phyloP scores from a whole-genome alignment of 2,329 filamentous ascomycete genomes.

The Phoma sp. region DNA sequence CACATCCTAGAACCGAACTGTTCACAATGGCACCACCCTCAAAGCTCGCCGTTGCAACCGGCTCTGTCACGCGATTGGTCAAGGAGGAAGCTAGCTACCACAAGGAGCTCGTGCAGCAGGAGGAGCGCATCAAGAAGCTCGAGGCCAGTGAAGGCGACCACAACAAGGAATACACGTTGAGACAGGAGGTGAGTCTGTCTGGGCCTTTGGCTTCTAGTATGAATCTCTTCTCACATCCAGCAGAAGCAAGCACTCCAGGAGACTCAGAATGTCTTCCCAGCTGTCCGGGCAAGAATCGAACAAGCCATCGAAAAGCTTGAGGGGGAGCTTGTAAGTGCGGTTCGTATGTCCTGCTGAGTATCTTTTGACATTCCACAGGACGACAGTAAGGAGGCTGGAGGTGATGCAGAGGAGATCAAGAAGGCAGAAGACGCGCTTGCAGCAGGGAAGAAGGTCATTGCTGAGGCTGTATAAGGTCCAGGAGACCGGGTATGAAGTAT shows the following conservation, averaged over 20 bases:
- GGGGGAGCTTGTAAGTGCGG: slow-evolving; percentile 71
- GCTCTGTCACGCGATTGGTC: slow-evolving; percentile 79
- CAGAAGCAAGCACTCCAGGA: slow-evolving; percentile 84
- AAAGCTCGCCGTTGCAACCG: slow-evolving; percentile 78
- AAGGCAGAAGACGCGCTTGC: slow-evolving; percentile 52
- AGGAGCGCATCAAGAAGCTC: slow-evolving; percentile 72
- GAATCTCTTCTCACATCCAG: background rate
- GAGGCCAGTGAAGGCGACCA: slow-evolving; percentile 67
- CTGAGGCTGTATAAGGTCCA: slow-evolving; percentile 40
- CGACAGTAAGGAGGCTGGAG: slow-evolving; percentile 48
- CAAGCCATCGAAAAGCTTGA: slow-evolving; percentile 76
- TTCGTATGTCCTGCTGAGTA: background rate
- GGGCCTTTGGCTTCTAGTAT: too few species aligned
- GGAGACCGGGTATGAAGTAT: slow-evolving; percentile 20
- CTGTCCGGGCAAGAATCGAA: slow-evolving; percentile 72
- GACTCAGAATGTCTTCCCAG: slow-evolving; percentile 81
- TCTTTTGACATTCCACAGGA: slow-evolving; percentile 41
- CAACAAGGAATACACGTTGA: slow-evolving; percentile 79
- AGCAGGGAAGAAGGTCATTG: slow-evolving; percentile 45
- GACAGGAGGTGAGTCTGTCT: slow-evolving; percentile 74
- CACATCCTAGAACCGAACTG: background rate
- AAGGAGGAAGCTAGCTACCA: slow-evolving; percentile 93
- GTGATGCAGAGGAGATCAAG: slow-evolving; percentile 52
- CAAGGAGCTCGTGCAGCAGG: slow-evolving; percentile 79
- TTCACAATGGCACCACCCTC: slow-evolving; percentile 74